Base-by-base conservation (phyloP, 805 yeast species). In the Grigorovia yakushimaensis region DNA sequence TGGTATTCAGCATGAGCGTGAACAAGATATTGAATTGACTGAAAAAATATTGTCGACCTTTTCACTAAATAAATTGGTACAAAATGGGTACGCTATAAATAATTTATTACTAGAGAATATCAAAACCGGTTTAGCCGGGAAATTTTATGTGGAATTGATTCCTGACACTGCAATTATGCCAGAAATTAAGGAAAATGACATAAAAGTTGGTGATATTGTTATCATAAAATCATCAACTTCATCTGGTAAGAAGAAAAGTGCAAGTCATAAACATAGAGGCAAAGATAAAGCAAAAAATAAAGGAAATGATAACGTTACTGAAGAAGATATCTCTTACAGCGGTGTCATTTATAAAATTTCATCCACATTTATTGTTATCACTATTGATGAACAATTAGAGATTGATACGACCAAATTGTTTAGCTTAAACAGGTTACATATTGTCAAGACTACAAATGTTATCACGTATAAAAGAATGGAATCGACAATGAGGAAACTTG, bases 191-290 rank as follows among this genome's bases (percentile, higher is more conserved):
- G 53, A 66, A 17, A 83, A 85, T 0, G 77, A 77, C 21, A 62
- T 87, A 23, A 73, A 79, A 52, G 74, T 76, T 4, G 96, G 96
- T 13, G 96, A 88, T 64, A 80, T 86, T 39, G 89, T 88, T 2
- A 50, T 86, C 11, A 79, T 81, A 20, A 68, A 66, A 47, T 67
- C 71, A 0, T 42, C 51, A 4, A 51, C 64, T 4, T 50, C 54
- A 44, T 24, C 57, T 45, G 47, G 64, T 44, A 65, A 65, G 10
- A 57, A 67, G 1, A 61, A 57, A 39, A 48, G 49, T 9, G 45
- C 42, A 5, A 47, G 51, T 9, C 52, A 44, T 5, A 47, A 47
- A 22, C 49, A 44, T 15, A 49, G 49, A 6, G 46, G 56, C 24
- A 63, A 62, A 22, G 47, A 52, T 5, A 55, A 55, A 0, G 54